Base-by-base conservation (phyloP, 2,329 filamentous ascomycete genomes). In the Pseudocercospora fuligena region DNA sequence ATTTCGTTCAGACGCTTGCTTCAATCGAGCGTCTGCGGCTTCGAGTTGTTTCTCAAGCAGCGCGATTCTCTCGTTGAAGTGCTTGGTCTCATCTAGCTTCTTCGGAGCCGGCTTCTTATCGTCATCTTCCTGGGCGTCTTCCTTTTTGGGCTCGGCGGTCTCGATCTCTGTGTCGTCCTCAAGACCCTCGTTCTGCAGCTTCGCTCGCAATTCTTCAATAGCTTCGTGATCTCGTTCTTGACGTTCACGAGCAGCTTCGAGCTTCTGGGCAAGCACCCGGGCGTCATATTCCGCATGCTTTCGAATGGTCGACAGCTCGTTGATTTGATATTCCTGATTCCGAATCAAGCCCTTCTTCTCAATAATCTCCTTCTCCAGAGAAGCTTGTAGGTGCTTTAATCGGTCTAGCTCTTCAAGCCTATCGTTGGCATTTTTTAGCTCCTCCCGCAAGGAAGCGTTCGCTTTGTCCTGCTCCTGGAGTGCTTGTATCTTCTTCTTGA, bases 401-500 rank as follows among this genome's bases (percentile, higher is more conserved):
- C 73, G 74, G 54, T 85, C 82, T 7, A 84, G 72, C 60, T 83
- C 80, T 61, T 81, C 76, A 5, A 84, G 68, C 51, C 80, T 76
- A 57, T 84, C 83, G 23, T 79, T 76, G 11, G 80, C 78, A 49
- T 75, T 72, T 66, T 82, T 81, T 31, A 84, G 76, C 64, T 84
- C 82, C 69, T 82, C 79, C 8, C 81, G 78, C 0, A 84, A 72
- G 3, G 77, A 73, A 21, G 80, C 78, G 27, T 81, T 77, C 11
- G 76, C 76, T 64, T 81, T 82, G 21, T 82, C 81, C 65, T 83
- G 80, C 60, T 84, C 82, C 49, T 83, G 81, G 49, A 85, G 73
- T 3, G 81, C 77, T 67, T 84, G 82, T 31, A 85, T 84, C 76
- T 85, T 85, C 78, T 84, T 85, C 72, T 82, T 83, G 23, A 85